Percentiles rank a stretch among this genome's conserved stretches.
These are phyloP conservation scores for Mycogone perniciosa DNA, from an alignment of 2,329 filamentous ascomycete genomes.

Conservation along the genomic window DNA sequence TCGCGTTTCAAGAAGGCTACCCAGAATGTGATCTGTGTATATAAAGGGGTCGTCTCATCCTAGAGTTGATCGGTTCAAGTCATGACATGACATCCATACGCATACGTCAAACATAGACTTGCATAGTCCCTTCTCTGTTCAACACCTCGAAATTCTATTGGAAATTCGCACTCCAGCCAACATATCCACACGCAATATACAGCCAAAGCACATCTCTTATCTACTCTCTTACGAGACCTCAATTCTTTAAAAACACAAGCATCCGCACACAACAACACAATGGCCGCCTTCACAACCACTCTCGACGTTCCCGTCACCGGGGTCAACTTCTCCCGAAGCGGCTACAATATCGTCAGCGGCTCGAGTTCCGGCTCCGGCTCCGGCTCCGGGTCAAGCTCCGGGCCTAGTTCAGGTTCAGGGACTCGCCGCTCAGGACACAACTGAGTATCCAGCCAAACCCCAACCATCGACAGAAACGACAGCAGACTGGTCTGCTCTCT, in stretches of 20 bases:
- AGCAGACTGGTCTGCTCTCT: not conserved
- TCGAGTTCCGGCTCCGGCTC: constrained; percentile 12
- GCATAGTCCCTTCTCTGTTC: not conserved
- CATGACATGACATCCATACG: constrained; percentile 1
- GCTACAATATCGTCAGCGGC: constrained; percentile 36
- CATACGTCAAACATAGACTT: not conserved
- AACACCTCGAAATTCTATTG: not conserved
- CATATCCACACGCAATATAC: not conserved
- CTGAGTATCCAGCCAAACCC: constrained; percentile 24
- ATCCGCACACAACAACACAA: constrained; percentile 16
- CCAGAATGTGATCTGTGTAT: not conserved
- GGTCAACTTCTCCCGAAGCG: constrained; percentile 36
- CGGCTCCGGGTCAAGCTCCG: constrained; percentile 17
- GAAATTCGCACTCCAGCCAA: not conserved
- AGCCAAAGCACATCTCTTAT: not conserved
- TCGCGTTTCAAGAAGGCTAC: not conserved
- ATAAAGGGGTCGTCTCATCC: constrained; percentile 6
- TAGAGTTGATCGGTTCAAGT: not conserved
- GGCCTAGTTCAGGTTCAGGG: constrained; percentile 3
- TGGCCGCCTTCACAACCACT: constrained; percentile 25
- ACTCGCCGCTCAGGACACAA: constrained; percentile 41
- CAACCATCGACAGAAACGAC: constrained; percentile 4
- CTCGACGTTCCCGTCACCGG: constrained; percentile 24
- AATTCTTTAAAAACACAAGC: not conserved
- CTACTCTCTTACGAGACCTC: not conserved